These are phyloP conservation scores for Suillus placidus DNA, from an alignment of 768 basidiomycete genomes.

Conservation along the genomic window DNA sequence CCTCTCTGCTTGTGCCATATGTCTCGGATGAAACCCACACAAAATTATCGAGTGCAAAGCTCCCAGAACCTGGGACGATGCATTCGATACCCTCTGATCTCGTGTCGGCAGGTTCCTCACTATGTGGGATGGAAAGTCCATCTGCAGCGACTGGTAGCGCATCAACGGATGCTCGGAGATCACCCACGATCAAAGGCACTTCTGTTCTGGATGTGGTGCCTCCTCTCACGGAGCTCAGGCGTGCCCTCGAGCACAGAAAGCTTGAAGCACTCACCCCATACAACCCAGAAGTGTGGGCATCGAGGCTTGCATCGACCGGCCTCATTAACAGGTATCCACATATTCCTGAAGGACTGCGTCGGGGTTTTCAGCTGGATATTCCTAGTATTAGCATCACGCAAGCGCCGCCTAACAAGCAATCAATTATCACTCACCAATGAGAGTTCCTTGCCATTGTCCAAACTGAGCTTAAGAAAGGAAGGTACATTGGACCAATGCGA, in stretches of 20 bases:
- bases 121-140: too few species aligned
- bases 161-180: too few species aligned
- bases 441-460: neutral
- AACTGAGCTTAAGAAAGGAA: neutral
- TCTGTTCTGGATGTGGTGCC: neutral
- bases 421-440: neutral
- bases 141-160: too few species aligned
- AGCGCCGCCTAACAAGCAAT: neutral
- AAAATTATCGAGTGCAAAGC: too few species aligned
- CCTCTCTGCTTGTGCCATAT: neutral
- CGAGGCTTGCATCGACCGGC: fast-evolving
- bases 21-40: neutral
- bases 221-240: neutral
- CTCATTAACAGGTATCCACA: neutral
- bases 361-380: neutral
- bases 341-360: neutral
- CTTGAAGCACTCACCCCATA: neutral
- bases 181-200: neutral
- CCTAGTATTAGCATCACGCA: neutral
- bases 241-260: neutral
- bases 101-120: too few species aligned
- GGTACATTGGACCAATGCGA: neutral
- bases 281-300: neutral
- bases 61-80: too few species aligned
- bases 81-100: too few species aligned